phyloP scores from a whole-genome alignment of 2,329 filamentous ascomycete genomes.

The Stylonectria norvegica region DNA sequence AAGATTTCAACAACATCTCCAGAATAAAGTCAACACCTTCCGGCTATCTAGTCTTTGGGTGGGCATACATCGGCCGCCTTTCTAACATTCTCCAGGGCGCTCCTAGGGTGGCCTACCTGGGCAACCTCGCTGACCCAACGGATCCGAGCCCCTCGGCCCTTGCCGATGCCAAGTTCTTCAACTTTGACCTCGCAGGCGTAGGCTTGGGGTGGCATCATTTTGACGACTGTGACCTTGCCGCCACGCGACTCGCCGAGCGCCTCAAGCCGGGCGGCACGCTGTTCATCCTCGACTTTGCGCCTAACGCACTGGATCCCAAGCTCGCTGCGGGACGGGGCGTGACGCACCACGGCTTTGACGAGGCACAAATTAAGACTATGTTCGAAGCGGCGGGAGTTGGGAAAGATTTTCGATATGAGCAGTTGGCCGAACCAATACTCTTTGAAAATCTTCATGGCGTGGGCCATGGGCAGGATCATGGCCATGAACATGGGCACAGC shows the following conservation, averaged over 20 bases:
- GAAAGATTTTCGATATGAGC: constrained; percentile 54
- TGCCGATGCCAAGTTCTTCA: constrained; percentile 57
- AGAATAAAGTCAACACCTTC: too few relatives aligned
- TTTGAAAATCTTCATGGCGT: constrained; percentile 29
- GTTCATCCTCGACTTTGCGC: constrained; percentile 65
- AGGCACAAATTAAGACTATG: constrained; percentile 55
- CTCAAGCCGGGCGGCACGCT: constrained; percentile 64
- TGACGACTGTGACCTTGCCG: constrained; percentile 58
- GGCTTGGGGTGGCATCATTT: constrained; percentile 67
- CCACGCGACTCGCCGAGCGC: constrained; percentile 56
- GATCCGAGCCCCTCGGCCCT: constrained; percentile 53
- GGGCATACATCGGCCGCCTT: too few relatives aligned
- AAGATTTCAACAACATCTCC: constrained; percentile 10
- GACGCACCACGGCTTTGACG: constrained; percentile 63
- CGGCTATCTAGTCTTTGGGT: too few relatives aligned
- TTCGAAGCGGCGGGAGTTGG: constrained; percentile 62
- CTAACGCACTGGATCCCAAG: constrained; percentile 41
- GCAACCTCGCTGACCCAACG: constrained; percentile 51
- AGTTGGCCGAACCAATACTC: constrained; percentile 49
- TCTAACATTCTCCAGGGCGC: constrained; percentile 11
- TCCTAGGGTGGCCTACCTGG: constrained; percentile 55
- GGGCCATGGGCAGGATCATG: constrained; percentile 15
- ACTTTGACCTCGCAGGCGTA: constrained; percentile 66
- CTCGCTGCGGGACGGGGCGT: constrained; percentile 46
- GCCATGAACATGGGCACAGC: constrained; percentile 19